Conservation (phyloP, 75 land plant genomes). For the Sequoiadendron giganteum region DNA sequence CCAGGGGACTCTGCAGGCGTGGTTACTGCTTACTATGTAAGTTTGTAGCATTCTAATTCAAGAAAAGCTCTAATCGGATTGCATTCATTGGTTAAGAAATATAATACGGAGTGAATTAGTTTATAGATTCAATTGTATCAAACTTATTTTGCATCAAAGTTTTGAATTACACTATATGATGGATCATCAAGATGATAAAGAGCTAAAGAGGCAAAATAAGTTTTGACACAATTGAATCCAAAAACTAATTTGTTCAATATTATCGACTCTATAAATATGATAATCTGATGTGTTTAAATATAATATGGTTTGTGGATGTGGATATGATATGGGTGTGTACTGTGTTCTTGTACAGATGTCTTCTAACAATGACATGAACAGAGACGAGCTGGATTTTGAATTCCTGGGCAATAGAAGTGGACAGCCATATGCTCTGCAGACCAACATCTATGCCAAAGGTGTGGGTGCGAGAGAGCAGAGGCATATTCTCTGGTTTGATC, state of each 20-base stretch:
- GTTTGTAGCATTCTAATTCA: neutral
- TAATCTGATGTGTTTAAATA: no score
- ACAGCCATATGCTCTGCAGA: constrained; percentile 28
- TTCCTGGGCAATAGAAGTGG: constrained; percentile 29
- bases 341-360: neutral
- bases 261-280: no score
- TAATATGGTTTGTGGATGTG: no score
- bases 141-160: no score
- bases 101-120: no score
- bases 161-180: no score
- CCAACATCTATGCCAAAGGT: constrained; percentile 37
- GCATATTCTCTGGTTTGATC: constrained; percentile 90
- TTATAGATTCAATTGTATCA: no score
- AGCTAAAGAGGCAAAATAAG: no score
- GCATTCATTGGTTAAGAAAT: neutral
- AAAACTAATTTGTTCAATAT: no score
- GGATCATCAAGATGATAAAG: no score
- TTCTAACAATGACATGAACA: neutral
- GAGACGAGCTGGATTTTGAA: constrained; percentile 38
- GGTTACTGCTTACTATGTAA: constrained; percentile 83
- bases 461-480: constrained; percentile 69
- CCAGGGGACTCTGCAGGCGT: constrained; percentile 89
- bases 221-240: no score
- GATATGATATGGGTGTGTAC: neutral
- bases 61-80: neutral